Conservation (phyloP, 179 eudicot genomes). For the Spergularia azorica region DNA sequence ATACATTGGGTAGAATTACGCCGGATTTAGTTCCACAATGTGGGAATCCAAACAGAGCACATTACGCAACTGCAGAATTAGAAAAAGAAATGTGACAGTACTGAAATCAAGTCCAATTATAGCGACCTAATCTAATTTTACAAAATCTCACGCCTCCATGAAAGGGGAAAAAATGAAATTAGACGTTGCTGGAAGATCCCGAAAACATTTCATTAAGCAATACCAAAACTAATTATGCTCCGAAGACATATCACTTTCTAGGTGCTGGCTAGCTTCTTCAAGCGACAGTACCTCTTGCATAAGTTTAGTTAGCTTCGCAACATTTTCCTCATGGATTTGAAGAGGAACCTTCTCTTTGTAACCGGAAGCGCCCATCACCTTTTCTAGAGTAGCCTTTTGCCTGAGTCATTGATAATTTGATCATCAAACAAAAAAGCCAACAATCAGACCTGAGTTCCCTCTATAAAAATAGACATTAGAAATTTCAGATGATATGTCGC, state of each 20-base stretch:
- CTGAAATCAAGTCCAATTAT: too few species aligned
- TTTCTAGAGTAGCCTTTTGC: constrained; percentile 48
- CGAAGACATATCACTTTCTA: background rate
- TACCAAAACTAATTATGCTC: background rate
- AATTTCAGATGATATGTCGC: too few species aligned
- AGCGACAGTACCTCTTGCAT: constrained; percentile 50
- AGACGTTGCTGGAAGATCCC: too few species aligned
- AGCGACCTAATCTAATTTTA: too few species aligned
- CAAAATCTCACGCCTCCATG: too few species aligned
- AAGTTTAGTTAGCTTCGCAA: constrained; percentile 47
- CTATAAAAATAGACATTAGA: background rate
- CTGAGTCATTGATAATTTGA: constrained; percentile 30
- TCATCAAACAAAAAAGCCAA: background rate
- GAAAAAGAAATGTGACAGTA: too few species aligned
- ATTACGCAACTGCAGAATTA: too few species aligned
- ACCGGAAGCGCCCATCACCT: constrained; percentile 62
- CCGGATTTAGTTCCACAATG: too few species aligned
- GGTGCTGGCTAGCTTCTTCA: constrained; percentile 38
- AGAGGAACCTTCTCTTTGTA: constrained; percentile 67
- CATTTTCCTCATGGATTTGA: constrained; percentile 58
- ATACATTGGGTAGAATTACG: too few species aligned
- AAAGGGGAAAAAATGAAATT: too few species aligned
- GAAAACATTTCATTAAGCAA: too few species aligned
- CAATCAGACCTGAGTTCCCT: background rate
- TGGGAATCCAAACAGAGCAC: too few species aligned